Base-by-base conservation (phyloP, 2,329 filamentous ascomycete species). In the Colletotrichum siamense region DNA sequence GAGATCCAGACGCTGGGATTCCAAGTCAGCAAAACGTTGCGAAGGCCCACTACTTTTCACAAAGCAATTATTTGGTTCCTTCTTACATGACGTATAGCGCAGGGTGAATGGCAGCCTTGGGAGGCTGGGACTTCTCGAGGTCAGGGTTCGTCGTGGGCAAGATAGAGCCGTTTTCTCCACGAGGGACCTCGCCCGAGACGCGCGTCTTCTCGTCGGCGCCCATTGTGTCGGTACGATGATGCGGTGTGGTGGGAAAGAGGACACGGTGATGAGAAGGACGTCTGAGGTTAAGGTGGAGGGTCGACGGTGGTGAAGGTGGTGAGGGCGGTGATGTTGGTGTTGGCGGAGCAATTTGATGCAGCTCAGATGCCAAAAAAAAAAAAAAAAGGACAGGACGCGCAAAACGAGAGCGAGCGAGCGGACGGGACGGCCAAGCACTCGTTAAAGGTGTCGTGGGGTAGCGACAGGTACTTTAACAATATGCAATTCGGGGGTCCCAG, bases 81-180 rank as follows among this genome's bases (percentile, higher is more conserved):
- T 88, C 90, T 84, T 86, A 92, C 92, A 90, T 86, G 39, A 98
- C 95, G 86, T 98, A 98, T 85, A 98, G 87, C n/a, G 94, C 92
- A 75, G 96, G 94, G 83, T 96, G 95, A 80, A 98, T 88, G 57
- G 90, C 83, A 52, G 91, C 82, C 85, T 94, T 93, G 73, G 93
- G 84, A 70, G 92, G 88, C 82, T 94, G 90, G 75, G 90, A 82
- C 89, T 96, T 96, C 85, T 96, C 93, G 71, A 89, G 87, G 28
- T 92, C 91, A 28, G 94, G 94, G 85, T 96, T 98, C 85, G 95
- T 91, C 13, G 94, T 96, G 34, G 96, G 96, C 83, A 98, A 90
- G 75, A 95, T 89, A 59, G 89, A 92, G 82, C 87, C 87, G 79
- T 88, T 85, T 79, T 93, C 90, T 69, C 86, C 81, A 85, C 94